phyloP scores from a whole-genome alignment of 768 basidiomycete genomes.

The Boletus rubroflammeus region DNA sequence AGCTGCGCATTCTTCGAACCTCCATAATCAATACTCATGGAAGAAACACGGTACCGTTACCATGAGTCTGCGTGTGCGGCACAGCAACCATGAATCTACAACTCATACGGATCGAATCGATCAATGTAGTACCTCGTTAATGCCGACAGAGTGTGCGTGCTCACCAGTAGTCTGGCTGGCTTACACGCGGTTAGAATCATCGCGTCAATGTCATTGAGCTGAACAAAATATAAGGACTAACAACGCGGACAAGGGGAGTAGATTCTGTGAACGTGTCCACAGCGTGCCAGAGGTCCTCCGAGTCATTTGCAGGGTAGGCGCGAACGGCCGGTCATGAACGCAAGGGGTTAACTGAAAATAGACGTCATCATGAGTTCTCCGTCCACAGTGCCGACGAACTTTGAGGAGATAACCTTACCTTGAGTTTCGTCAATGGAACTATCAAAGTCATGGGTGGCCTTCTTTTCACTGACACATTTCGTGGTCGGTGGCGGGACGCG shows the following conservation, averaged over 20 bases:
- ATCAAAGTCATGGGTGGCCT: no score
- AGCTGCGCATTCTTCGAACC: not conserved
- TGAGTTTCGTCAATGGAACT: not conserved
- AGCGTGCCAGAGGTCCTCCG: not conserved
- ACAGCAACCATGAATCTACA: not conserved
- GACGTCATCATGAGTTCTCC: not conserved
- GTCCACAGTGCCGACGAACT: constrained; percentile 25
- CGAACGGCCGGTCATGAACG: not conserved
- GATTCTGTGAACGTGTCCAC: not conserved
- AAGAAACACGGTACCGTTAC: not conserved
- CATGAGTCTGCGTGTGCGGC: not conserved
- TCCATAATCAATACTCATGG: not conserved
- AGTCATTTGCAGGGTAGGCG: not conserved
- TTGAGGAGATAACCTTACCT: not conserved
- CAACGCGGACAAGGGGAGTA: not conserved
- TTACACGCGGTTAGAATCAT: not conserved
- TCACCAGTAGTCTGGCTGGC: not conserved
- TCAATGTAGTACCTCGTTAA: not conserved
- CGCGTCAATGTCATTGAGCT: not conserved
- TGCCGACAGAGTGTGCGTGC: not conserved
- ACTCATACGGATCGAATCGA: not conserved
- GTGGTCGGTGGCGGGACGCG: not conserved
- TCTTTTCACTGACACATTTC: no score
- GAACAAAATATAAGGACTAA: not conserved
- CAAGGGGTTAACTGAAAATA: not conserved